Conservation (phyloP, 2,329 filamentous ascomycete species). For the Thielaviopsis ethacetica region DNA sequence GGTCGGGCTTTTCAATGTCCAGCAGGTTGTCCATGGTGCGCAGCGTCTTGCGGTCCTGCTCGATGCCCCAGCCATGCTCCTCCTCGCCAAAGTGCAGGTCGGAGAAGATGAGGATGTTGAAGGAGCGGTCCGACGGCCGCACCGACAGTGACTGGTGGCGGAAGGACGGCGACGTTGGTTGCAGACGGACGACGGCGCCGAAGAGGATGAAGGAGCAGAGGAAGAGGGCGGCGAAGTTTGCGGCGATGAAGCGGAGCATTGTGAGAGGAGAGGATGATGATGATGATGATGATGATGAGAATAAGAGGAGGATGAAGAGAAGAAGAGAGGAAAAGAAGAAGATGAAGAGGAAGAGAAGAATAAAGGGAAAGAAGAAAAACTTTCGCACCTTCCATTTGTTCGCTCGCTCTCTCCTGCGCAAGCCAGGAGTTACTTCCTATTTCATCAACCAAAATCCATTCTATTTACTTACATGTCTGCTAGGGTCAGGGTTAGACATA, state of each 20-base stretch:
- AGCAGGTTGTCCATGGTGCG: slow-evolving; percentile 42
- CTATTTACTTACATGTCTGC: too few relatives aligned
- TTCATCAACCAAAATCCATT: too few relatives aligned
- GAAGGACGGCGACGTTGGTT: slow-evolving; percentile 2
- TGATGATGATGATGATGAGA: too few relatives aligned
- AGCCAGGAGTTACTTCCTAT: too few relatives aligned
- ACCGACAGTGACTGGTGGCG: neutral
- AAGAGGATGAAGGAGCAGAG: slow-evolving; percentile 2
- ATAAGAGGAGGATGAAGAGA: too few relatives aligned
- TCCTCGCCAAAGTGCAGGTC: slow-evolving; percentile 60
- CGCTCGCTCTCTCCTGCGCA: too few relatives aligned
- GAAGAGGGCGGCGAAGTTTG: slow-evolving; percentile 1
- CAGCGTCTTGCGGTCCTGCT: slow-evolving; percentile 39
- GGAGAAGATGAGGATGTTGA: slow-evolving; percentile 44
- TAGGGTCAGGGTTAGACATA: too few relatives aligned
- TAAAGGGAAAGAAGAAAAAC: too few relatives aligned
- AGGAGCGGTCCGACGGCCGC: slow-evolving; percentile 23
- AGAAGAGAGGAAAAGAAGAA: too few relatives aligned
- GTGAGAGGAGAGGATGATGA: neutral
- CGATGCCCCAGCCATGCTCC: slow-evolving; percentile 29
- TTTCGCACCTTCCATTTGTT: too few relatives aligned
- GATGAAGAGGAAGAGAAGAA: too few relatives aligned
- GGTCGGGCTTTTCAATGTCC: slow-evolving; percentile 35
- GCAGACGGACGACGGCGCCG: neutral
- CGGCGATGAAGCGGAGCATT: neutral